Percentiles rank a stretch among this genome's conserved stretches.
phyloP scores from a whole-genome alignment of 208 protist genomes.

The Jaenimonas drosophilae region DNA sequence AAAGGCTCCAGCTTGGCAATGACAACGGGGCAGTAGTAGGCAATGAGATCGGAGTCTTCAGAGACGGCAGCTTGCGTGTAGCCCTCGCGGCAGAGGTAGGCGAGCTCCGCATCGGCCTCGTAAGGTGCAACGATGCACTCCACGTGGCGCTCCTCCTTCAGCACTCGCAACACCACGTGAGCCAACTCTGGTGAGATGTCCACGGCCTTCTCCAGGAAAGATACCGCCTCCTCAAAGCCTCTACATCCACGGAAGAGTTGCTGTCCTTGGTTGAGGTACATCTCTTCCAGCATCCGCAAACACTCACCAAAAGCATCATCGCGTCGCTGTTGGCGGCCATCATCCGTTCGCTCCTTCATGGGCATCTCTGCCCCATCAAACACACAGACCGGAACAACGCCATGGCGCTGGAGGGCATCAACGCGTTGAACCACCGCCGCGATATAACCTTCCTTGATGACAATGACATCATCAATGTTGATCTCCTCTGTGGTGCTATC shows the following conservation, averaged over 20 bases:
- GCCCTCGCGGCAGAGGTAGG: slow-evolving; percentile 87
- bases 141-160: slow-evolving; percentile 47
- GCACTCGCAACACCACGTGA: slow-evolving; percentile 55
- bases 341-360: slow-evolving; percentile 62
- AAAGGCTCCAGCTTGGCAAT: slow-evolving; percentile 64
- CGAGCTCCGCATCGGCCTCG: slow-evolving; percentile 99
- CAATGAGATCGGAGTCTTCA: slow-evolving; percentile 98
- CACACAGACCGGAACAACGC: slow-evolving; percentile 63
- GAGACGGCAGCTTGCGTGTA: slow-evolving; percentile 92
- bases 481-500: neutral
- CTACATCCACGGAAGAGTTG: neutral
- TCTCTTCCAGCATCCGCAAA: slow-evolving; percentile 13
- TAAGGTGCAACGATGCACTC: slow-evolving; percentile 98
- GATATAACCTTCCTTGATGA: slow-evolving; percentile 10
- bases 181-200: slow-evolving; percentile 76
- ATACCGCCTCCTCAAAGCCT: slow-evolving; percentile 24
- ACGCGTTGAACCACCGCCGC: slow-evolving; percentile 14
- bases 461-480: too few species aligned
- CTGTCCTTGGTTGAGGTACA: neutral
- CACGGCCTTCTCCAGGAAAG: slow-evolving; percentile 47
- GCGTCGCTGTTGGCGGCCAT: slow-evolving; percentile 27
- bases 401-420: slow-evolving; percentile 38
- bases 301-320: slow-evolving; percentile 21
- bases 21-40: slow-evolving; percentile 86
- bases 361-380: slow-evolving; percentile 79